phyloP scores from a whole-genome alignment of 768 basidiomycete species.

The Psilocybe subaeruginosa region DNA sequence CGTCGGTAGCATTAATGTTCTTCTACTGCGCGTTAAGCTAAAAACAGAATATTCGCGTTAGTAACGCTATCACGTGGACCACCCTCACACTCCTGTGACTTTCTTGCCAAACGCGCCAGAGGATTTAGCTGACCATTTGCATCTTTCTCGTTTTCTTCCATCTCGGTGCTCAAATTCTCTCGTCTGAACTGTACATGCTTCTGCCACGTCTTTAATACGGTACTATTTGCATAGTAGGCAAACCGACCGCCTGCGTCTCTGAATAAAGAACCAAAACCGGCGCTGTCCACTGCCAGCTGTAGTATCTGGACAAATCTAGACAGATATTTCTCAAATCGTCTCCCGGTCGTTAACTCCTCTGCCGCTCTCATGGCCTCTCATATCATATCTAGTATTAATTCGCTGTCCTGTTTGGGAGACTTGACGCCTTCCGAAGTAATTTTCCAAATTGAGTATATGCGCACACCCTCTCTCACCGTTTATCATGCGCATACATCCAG shows the following conservation, averaged over 20 bases:
- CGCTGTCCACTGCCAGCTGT: constrained; percentile 1
- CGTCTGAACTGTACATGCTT: background rate
- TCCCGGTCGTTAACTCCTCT: constrained; percentile 8
- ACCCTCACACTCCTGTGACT: constrained; percentile 20
- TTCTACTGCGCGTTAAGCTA: constrained; percentile 6
- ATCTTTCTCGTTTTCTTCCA: constrained; percentile 14
- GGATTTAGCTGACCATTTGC: constrained; percentile 5
- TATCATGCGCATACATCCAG: constrained; percentile 30
- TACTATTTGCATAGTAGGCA: constrained; percentile 8
- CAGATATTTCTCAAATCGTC: constrained; percentile 12
- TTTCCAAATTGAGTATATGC: constrained; percentile 19
- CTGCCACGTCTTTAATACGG: background rate
- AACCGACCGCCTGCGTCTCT: constrained; percentile 3
- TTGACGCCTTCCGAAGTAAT: constrained; percentile 22
- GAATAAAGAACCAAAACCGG: constrained; percentile 16
- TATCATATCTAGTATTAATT: constrained; percentile 13
- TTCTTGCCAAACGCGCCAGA: constrained; percentile 21
- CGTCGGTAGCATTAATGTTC: background rate
- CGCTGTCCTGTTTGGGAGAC: constrained; percentile 20
- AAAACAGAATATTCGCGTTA: constrained; percentile 12
- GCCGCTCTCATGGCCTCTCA: constrained; percentile 16
- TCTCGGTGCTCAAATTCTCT: constrained; percentile 14
- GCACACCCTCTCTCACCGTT: constrained; percentile 5
- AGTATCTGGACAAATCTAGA: constrained; percentile 5
- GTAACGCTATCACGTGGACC: constrained; percentile 19